Base-by-base conservation (phyloP, 1,139 yeast species). In the Pichia sp. region DNA sequence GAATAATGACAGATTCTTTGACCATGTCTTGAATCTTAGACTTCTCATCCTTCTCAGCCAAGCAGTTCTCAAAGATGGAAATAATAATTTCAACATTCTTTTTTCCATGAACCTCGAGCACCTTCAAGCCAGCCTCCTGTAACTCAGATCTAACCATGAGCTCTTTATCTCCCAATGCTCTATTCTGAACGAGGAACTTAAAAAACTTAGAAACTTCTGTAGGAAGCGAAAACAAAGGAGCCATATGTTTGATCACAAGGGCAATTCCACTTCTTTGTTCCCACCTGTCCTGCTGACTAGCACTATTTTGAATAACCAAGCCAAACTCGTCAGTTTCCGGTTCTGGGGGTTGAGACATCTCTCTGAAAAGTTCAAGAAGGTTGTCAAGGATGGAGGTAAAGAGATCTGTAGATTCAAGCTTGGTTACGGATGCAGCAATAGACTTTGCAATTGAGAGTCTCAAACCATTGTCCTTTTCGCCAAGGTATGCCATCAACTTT, bases 221-320 rank as follows among this genome's bases (percentile, higher is more conserved):
- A 1, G 55, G 44, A 1, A 51, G 54, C 1, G 56, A 52, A 39
- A 77, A 68, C 24, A 66, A 55, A 1, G 74, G 67, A 1, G 86
- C 74, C 30, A 84, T 57, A 33, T 74, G 68, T 44, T 72, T 72
- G 35, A 87, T 58, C 0, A 88, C 60, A 28, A 80, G 59, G 0
- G 96, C 94, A 38, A 81, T 67, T 18, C 96, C 93, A 41, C 87
- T 75, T 52, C 98, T 72, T 33, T 71, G 73, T 53, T 83, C 91
- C 94, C 96, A 88, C 5, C 74, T 67, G 52, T 87, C 96, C 45
- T 66, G 71, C 50, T 74, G 76, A 21, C 67, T 75, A 20, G 67
- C 59, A 0, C 82, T 69, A 3, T 79, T 62, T 47, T 81, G 77
- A 31, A 83, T 69, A 9, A 78, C 76, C 46, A 88, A 67, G 3